Base-by-base conservation (phyloP, 1,284 basidiomycete genomes). In the Heliocybe sulcata region DNA sequence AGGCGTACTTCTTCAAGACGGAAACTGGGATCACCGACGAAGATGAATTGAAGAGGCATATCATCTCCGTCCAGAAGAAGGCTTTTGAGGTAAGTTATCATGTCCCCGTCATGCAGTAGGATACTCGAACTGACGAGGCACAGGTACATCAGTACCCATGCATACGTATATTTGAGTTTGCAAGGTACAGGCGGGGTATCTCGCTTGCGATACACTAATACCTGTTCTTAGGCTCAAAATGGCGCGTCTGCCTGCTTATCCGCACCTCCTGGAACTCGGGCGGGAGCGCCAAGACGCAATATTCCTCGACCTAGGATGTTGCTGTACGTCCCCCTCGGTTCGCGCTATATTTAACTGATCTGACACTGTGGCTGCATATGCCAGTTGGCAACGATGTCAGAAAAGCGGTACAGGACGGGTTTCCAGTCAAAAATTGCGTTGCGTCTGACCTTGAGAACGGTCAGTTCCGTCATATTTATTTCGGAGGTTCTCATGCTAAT, bases 291-390 rank as follows among this genome's bases (percentile, higher is more conserved):
- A 67, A 12, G 68, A 69, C 47, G 75, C 78, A 2, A 71, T 84
- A 49, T 66, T 81, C n/a, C 67, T 83, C 1, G 74, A 77, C 50
- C 62, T 75, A 4, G 73, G 69, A 12, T 79, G 77, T 59, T 80
- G 77, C 60, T 78, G 80, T 81, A 57, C 63, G 76, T 66, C 11
- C 31, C n/a, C 6, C 16, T 6, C n/a, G n/a, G n/a, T n/a, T n/a
- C n/a, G n/a, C n/a, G n/a, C n/a, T n/a, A n/a, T n/a, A n/a, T n/a
- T n/a, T n/a, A n/a, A n/a, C n/a, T n/a, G n/a, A n/a, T n/a, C n/a
- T n/a, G n/a, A n/a, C n/a, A n/a, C n/a, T n/a, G n/a, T n/a, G n/a
- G n/a, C n/a, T n/a, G n/a, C n/a, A n/a, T n/a, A n/a, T 31, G 4
- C 4, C 29, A 77, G 76, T 80, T 56, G 77, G 76, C 1, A 75